These are phyloP conservation scores for Bryum argenteum DNA, from an alignment of 225 moss, liverwort and hornwort genomes.

Conservation along the genomic window DNA sequence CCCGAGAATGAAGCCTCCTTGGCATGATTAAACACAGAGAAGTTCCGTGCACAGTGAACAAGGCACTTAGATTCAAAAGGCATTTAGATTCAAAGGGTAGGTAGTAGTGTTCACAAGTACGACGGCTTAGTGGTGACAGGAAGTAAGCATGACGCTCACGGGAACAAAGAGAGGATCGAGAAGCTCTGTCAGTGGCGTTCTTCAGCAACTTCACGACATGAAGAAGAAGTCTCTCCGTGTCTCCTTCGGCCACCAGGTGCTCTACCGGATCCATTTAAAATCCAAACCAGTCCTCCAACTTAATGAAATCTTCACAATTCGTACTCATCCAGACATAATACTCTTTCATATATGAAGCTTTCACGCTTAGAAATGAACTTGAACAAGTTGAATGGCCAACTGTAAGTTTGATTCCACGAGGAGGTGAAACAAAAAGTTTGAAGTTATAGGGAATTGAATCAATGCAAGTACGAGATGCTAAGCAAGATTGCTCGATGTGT, in stretches of 20 bases:
- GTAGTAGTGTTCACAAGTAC: conserved; percentile 68
- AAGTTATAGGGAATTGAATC: neutral
- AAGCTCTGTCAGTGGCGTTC: conserved; percentile 63
- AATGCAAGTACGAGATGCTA: neutral
- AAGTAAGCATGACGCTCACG: conserved; percentile 87
- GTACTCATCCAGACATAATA: too few species aligned
- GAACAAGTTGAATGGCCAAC: too few species aligned
- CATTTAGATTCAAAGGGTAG: too few species aligned
- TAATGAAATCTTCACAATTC: too few species aligned
- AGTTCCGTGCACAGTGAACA: too few species aligned
- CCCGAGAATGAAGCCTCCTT: too few species aligned
- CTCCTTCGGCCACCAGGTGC: conserved; percentile 93
- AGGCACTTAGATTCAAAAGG: too few species aligned
- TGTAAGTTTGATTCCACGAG: too few species aligned
- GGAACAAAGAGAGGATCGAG: conserved; percentile 68
- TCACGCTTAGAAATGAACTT: too few species aligned
- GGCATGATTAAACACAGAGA: too few species aligned
- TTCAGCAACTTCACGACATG: conserved; percentile 64
- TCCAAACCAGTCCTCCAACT: too few species aligned
- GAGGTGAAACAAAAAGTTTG: neutral
- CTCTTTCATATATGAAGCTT: too few species aligned
- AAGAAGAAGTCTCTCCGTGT: conserved; percentile 66
- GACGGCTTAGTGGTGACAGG: conserved; percentile 89
- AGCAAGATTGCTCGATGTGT: conserved; percentile 10
- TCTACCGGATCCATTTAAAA: neutral